Percentiles rank a stretch among this genome's conserved stretches.
These are phyloP conservation scores for Sphagnum tenellum DNA, from an alignment of 225 moss, liverwort and hornwort genomes.

Conservation along the genomic window DNA sequence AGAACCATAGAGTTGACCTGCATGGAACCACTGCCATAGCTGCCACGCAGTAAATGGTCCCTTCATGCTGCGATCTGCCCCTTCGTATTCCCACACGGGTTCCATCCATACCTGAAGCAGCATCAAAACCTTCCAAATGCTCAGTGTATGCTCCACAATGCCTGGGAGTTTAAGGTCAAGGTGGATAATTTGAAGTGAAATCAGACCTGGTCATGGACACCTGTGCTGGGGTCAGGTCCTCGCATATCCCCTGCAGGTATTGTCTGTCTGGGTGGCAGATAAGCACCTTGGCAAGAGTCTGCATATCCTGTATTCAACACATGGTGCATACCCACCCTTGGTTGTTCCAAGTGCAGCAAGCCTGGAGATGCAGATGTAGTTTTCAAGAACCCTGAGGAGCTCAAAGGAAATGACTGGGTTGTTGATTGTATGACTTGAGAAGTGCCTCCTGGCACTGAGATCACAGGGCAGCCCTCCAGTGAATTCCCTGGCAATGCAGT, in stretches of 20 bases:
- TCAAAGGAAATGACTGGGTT: neutral
- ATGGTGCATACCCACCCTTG: no score
- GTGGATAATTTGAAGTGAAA: neutral
- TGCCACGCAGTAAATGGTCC: slow-evolving; percentile 48
- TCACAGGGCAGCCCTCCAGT: neutral
- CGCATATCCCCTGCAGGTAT: no score
- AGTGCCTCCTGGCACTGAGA: slow-evolving; percentile 7
- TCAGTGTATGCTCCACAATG: neutral
- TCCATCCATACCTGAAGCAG: slow-evolving; percentile 27
- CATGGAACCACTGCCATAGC: slow-evolving; percentile 59
- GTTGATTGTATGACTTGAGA: neutral
- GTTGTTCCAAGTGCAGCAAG: no score
- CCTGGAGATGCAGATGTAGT: no score
- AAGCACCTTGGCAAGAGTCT: no score
- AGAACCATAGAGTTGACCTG: slow-evolving; percentile 53
- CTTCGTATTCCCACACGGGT: slow-evolving; percentile 39
- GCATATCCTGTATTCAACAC: no score
- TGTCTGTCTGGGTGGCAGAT: no score
- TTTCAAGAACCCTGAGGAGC: no score
- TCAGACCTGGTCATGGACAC: neutral
- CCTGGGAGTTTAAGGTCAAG: no score
- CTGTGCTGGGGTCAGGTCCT: neutral
- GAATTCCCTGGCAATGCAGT: neutral
- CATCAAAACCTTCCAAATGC: slow-evolving; percentile 1
- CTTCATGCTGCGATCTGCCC: slow-evolving; percentile 36